Percentiles rank a stretch among this genome's conserved stretches.
Conservation (phyloP, 1,284 basidiomycete species). For the Irpex sp. region DNA sequence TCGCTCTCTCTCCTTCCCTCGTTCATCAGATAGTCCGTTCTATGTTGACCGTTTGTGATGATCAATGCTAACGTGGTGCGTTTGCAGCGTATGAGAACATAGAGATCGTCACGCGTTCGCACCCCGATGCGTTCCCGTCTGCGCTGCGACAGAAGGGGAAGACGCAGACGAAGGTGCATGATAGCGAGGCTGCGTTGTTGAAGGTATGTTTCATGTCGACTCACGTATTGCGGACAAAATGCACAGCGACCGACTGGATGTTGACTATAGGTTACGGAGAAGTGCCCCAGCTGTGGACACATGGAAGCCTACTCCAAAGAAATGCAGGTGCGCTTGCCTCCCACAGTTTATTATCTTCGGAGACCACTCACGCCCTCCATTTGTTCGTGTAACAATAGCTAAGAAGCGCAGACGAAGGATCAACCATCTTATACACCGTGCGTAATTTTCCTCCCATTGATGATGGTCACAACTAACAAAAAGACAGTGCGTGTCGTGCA, state of each 20-base stretch:
- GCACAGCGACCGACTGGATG: no score
- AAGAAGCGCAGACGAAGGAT: conserved; percentile 91
- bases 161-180: conserved; percentile 88
- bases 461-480: background rate
- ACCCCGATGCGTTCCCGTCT: conserved; percentile 95
- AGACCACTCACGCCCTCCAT: no score
- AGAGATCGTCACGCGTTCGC: conserved; percentile 90
- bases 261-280: conserved; percentile 82
- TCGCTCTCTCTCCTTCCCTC: background rate
- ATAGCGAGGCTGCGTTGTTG: conserved; percentile 78
- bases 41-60: no score
- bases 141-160: conserved; percentile 90
- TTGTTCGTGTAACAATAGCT: conserved; percentile 53
- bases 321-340: conserved; percentile 64
- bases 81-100: conserved; percentile 92
- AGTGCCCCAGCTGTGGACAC: conserved; percentile 92
- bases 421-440: conserved; percentile 86
- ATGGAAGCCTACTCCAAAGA: conserved; percentile 84
- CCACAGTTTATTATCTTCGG: background rate
- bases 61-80: background rate
- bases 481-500: conserved; percentile 73
- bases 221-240: no score
- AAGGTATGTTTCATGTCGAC: conserved; percentile 54
- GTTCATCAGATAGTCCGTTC: background rate
- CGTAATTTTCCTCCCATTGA: conserved; percentile 28